Conservation (phyloP, 1,284 basidiomycete species). For the Meira nashicola region DNA sequence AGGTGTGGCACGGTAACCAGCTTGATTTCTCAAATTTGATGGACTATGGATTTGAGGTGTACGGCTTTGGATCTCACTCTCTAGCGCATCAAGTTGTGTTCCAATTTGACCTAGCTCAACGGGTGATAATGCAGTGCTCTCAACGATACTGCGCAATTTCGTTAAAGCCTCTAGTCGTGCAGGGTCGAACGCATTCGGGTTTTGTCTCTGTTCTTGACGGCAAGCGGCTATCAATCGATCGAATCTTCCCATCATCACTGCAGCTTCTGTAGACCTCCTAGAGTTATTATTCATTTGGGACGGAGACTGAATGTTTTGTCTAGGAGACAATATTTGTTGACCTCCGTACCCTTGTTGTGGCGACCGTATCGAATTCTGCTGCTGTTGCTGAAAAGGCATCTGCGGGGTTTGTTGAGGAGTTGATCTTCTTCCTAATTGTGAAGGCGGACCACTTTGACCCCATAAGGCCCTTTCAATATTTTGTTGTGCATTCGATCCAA, state of each 20-base stretch:
- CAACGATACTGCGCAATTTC: slow-evolving; percentile 71
- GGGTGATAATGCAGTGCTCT: slow-evolving; percentile 68
- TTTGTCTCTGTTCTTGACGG: slow-evolving; percentile 26
- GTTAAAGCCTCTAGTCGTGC: slow-evolving; percentile 34
- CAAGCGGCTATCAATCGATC: slow-evolving; percentile 37
- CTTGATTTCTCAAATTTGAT: not conserved
- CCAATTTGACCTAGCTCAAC: slow-evolving; percentile 75
- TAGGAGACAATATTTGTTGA: too few species aligned
- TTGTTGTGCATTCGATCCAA: slow-evolving; percentile 44
- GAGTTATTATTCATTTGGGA: too few species aligned
- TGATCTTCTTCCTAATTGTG: not conserved
- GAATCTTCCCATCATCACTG: slow-evolving; percentile 33
- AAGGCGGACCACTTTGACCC: slow-evolving; percentile 36
- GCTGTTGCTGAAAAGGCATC: not conserved
- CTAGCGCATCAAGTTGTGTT: slow-evolving; percentile 66
- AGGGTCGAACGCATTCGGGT: slow-evolving; percentile 21
- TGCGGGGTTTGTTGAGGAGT: not conserved
- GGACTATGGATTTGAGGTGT: not conserved
- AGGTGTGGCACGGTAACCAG: not conserved
- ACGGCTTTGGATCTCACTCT: slow-evolving; percentile 35
- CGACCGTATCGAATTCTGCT: not conserved
- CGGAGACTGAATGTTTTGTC: too few species aligned
- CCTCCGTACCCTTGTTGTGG: too few species aligned
- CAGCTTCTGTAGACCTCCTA: too few species aligned
- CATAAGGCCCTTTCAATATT: slow-evolving; percentile 43